Evolutionary conservation across 805 yeast genomes (phyloP).

Genomic region (Kluyveromyces lactis): DNA sequence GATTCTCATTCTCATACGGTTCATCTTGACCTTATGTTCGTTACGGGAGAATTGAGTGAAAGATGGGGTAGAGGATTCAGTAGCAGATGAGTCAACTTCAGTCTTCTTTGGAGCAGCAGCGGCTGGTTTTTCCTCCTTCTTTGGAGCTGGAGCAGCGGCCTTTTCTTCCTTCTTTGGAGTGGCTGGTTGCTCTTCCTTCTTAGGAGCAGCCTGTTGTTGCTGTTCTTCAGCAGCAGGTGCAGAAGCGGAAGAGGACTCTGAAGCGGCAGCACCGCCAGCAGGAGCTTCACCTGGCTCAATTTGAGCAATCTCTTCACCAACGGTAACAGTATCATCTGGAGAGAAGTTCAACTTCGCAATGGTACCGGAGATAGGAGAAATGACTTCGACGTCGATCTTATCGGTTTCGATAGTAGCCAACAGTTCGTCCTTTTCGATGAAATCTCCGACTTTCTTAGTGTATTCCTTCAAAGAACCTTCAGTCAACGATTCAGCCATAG

Average conservation of each 20-base stretch:
- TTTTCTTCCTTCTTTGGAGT: conserved; percentile 18
- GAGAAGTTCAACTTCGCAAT: conserved; percentile 72
- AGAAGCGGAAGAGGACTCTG: conserved; percentile 27
- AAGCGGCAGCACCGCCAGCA: conserved; percentile 43
- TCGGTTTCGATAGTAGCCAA: conserved; percentile 97
- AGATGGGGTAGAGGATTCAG: conserved; percentile 18
- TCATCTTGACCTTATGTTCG: conserved; percentile 94
- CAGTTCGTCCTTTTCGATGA: conserved; percentile 75
- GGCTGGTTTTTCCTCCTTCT: conserved; percentile 28
- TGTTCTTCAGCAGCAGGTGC: conserved; percentile 23
- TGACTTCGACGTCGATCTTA: conserved; percentile 95
- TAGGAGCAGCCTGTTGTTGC: conserved; percentile 24
- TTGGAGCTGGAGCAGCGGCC: conserved; percentile 28
- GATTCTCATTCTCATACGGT: conserved; percentile 97
- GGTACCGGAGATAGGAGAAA: conserved; percentile 88
- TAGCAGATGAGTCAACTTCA: conserved; percentile 25
- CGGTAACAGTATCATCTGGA: conserved; percentile 90
- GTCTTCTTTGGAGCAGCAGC: conserved; percentile 25
- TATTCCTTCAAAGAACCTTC: conserved; percentile 84
- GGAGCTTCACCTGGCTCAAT: conserved; percentile 75
- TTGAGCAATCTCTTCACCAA: conserved; percentile 85
- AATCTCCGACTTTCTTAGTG: conserved; percentile 77
- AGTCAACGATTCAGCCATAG: conserved; percentile 96
- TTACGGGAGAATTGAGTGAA: conserved; percentile 60
- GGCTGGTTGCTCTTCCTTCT: conserved; percentile 21